Base-by-base conservation (phyloP, 371 early-diverging fungal genomes). In the Cokeromyces recurvatus region DNA sequence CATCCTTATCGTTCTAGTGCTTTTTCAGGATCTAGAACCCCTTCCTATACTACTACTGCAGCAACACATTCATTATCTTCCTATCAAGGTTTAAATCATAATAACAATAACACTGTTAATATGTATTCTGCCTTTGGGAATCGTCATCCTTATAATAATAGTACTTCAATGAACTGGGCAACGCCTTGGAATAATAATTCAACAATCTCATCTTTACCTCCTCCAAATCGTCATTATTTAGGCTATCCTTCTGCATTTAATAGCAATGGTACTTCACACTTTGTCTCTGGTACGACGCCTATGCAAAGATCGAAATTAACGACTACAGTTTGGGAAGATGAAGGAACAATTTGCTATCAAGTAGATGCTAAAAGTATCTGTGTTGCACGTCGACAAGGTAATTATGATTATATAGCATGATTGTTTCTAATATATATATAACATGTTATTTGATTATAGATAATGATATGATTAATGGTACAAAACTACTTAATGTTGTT, bases 371-470 rank as follows among this genome's bases (percentile, higher is more conserved):
- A 82, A 54, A 79, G 82, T 20, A 78, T 87, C 10, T 87, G 86
- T 50, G 88, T 89, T 2, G 88, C 87, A n/a, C 77, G 90, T 47
- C 73, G 90, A 51, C 78, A 79, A 64, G 85, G 83, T 83, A 79
- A 55, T 55, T 55, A 23, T 21, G 20, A 12, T 10, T 19, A 35
- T 17, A 40, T 14, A 47, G 25, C 7, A 27, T 40, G 57, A 39
- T 29, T 38, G 20, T 54, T 40, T 32, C 27, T 20, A 27, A 27
- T 7, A 7, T 27, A 7, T 5, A 27, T 42, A 68, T 88, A 91
- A 52, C 86, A 88, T 50, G 79, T 87, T 48, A n/a, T n/a, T 86
- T 87, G 85, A 79, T 90, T 38, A 90, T 90, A 51, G 90, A 91
- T 11, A 91, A n/a, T n/a, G n/a, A n/a, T n/a, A n/a, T n/a, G n/a